Evolutionary conservation across 805 yeast genomes (phyloP).

Genomic region (Lipomyces yamadae): DNA sequence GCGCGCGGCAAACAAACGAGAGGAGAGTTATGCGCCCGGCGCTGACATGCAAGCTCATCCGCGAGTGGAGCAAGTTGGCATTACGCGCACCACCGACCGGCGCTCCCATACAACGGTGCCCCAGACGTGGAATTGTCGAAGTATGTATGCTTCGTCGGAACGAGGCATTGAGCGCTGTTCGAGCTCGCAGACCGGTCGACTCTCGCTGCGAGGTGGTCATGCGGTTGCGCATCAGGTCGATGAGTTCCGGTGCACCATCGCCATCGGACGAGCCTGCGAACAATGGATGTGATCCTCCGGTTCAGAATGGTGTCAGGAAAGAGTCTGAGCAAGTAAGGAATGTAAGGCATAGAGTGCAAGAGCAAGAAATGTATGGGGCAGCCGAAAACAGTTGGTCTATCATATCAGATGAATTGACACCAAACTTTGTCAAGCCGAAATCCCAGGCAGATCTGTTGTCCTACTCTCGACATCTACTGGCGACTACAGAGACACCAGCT

Average conservation of each 20-base stretch:
- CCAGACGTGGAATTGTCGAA: neutral
- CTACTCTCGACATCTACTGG: neutral
- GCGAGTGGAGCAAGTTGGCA: slow-evolving; percentile 21
- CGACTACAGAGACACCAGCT: too few relatives aligned
- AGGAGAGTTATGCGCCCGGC: slow-evolving; percentile 20
- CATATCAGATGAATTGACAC: neutral
- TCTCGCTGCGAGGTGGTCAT: neutral
- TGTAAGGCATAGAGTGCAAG: neutral
- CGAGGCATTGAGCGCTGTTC: neutral
- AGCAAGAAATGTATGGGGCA: neutral
- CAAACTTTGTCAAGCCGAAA: neutral
- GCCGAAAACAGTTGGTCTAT: neutral
- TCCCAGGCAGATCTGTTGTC: neutral
- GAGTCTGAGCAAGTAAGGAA: neutral
- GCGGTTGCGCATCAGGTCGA: neutral
- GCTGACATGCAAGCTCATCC: slow-evolving; percentile 22
- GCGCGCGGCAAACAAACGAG: neutral
- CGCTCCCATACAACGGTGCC: neutral
- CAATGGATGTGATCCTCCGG: neutral
- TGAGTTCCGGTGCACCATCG: neutral
- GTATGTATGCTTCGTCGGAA: neutral
- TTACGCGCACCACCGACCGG: slow-evolving; percentile 1
- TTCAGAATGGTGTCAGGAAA: neutral
- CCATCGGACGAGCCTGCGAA: neutral
- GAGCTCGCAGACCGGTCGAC: neutral